Conservation (phyloP, 1,139 yeast genomes). For the Debaryomyces subglobosus region DNA sequence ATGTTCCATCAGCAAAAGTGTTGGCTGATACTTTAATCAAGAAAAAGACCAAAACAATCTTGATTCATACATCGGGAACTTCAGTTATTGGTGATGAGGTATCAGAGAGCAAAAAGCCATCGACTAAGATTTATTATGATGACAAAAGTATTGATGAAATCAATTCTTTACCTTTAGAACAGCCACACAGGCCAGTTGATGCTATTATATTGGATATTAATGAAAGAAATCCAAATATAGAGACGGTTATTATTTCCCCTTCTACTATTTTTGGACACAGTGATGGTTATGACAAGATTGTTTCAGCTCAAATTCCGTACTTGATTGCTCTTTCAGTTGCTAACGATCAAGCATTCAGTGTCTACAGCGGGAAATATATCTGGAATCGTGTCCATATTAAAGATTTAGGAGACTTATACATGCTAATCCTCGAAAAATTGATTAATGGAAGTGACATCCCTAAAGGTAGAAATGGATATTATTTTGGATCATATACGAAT, state of each 20-base stretch:
- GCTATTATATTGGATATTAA: constrained; percentile 31
- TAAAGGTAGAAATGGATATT: constrained; percentile 39
- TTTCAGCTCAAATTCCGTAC: constrained; percentile 38
- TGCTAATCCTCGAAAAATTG: constrained; percentile 25
- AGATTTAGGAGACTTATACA: constrained; percentile 39
- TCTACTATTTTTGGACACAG: constrained; percentile 29
- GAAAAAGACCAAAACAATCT: constrained; percentile 26
- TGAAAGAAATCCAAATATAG: constrained; percentile 23
- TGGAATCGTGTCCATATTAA: constrained; percentile 44
- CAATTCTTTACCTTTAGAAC: constrained; percentile 28
- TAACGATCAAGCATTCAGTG: constrained; percentile 30
- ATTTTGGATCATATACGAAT: constrained; percentile 31
- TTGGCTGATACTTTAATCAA: constrained; percentile 21
- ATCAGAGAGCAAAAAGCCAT: constrained; percentile 20
- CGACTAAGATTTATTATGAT: constrained; percentile 33
- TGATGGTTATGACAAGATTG: constrained; percentile 34
- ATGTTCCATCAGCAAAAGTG: constrained; percentile 32
- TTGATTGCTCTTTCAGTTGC: constrained; percentile 25
- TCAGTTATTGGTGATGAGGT: constrained; percentile 34
- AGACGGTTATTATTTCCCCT: constrained; percentile 28
- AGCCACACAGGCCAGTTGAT: constrained; percentile 44
- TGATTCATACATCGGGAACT: constrained; percentile 47
- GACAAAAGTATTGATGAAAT: constrained; percentile 31
- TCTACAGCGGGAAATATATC: constrained; percentile 34
- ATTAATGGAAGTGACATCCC: constrained; percentile 25